Evolutionary conservation across 2,329 filamentous ascomycete species (phyloP), one percentile per base, ranked within the genome.

Genomic region (Penicillium paneum): DNA sequence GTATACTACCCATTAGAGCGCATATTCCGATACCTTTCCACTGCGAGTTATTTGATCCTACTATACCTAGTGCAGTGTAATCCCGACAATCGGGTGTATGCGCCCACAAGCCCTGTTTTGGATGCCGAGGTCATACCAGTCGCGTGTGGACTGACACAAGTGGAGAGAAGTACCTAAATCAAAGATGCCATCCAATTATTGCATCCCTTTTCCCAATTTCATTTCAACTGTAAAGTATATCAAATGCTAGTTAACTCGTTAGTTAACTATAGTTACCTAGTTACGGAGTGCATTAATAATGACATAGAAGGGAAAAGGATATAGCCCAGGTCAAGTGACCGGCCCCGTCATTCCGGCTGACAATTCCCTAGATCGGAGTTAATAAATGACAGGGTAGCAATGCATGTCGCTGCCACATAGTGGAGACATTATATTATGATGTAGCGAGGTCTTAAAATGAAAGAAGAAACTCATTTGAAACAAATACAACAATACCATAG

Each of bases 71-170:
- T 19, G 39, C 31, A 11, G 49, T 52, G 36, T 52, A 48, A 52
- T 50, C 48, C 48, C 50, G 43, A 41, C 7, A 48, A 38, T 24
- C 50, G 50, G 50, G 36, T 29, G 26, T 35, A 48, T 34, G 50
- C 35, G 35, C 41, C 8, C 17, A 26, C 43, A 19, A 15, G 35
- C 21, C 28, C 42, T 26, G 40, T 34, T 40, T 40, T 12, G 21
- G 42, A 48, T 48, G 39, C 52, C 46, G 46, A 50, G 46, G 52
- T 49, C 40, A 54, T 40, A 28, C 39, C 29, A 52, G 19, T 40
- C 43, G 49, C 43, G 43, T 48, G 36, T 32, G 42, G n/a, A 29
- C 35, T 50, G 39, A 39, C 31, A 8, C 32, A n/a, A 45, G 48
- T 46, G 49, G 26, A 50, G 39, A 13, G 40, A n/a, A 35, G 13